Evolutionary conservation across 768 basidiomycete species (phyloP).

Genomic region (Mycena alexandri): DNA sequence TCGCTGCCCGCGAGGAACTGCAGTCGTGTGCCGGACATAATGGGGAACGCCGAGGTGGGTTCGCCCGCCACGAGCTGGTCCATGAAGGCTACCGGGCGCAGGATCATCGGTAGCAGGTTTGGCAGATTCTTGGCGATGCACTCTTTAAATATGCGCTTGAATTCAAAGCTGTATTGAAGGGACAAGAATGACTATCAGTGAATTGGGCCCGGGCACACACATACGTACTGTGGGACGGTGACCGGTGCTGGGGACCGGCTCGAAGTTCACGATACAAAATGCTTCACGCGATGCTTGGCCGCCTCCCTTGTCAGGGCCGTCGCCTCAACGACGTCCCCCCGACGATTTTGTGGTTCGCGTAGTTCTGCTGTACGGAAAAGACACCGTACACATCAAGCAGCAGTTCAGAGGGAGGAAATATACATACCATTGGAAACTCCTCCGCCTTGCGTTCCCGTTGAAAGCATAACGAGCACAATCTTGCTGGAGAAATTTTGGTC

Average conservation of each 20-base stretch:
- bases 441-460: slow-evolving; percentile 34
- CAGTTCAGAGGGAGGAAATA: not conserved
- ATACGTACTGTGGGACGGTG: slow-evolving; percentile 32
- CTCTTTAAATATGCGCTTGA: slow-evolving; percentile 26
- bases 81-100: slow-evolving; percentile 35
- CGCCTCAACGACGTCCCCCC: slow-evolving; percentile 17
- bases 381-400: slow-evolving; percentile 22
- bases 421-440: slow-evolving; percentile 18
- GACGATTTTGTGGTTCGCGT: slow-evolving; percentile 27
- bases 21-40: slow-evolving; percentile 18
- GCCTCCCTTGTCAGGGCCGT: slow-evolving; percentile 31
- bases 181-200: not conserved
- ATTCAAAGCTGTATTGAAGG: too few relatives aligned
- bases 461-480: slow-evolving; percentile 29
- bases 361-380: slow-evolving; percentile 35
- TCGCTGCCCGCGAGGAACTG: slow-evolving; percentile 29
- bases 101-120: slow-evolving; percentile 21
- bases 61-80: slow-evolving; percentile 24
- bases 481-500: slow-evolving; percentile 8
- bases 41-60: not conserved
- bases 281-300: slow-evolving; percentile 29
- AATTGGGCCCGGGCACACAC: not conserved
- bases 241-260: slow-evolving; percentile 2
- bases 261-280: slow-evolving; percentile 34
- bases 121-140: slow-evolving; percentile 19